Base-by-base conservation (phyloP, 2,329 filamentous ascomycete species). In the Zasmidium citrigriseum region DNA sequence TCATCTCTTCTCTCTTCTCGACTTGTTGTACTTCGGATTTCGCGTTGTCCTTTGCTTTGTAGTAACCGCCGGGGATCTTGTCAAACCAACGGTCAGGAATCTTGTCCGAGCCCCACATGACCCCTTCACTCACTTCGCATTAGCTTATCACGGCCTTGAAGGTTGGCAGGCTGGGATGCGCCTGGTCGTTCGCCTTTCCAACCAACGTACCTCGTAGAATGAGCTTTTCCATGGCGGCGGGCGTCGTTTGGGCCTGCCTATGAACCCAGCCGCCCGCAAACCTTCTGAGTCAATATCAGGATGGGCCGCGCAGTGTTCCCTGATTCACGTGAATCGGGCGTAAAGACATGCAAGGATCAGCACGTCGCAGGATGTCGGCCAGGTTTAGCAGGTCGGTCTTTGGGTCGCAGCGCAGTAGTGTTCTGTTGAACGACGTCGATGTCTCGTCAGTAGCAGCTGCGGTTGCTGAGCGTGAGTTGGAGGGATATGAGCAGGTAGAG, bases 21-120 rank as follows among this genome's bases (percentile, higher is more conserved):
- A 57, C 16, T 55, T 58, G 29, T 59, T 54, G 34, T 54, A n/a
- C 56, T 23, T 64, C 62, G 25, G 63, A 55, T 29, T 62, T 60
- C 12, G 58, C 21, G 29, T 65, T 57, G 7, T 57, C 66, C 58
- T 73, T 72, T 7, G 60, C 57, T 55, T 68, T 69, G 62, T 72
- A 75, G 64, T 65, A 74, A 53, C 68, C 69, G 25, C 70, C 71
- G 21, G 73, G 73, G 24, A 75, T 69, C 58, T 70, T 71, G 18
- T 75, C 73, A 59, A 74, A 75, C 66, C 70, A 72, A 21, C 52
- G 65, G 61, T 75, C 73, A 38, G 73, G 73, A n/a, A 75, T 72
- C 63, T 73, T 74, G 57, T 74, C 72, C 57, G 67, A 59, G 53
- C 64, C 64, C 60, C 60, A 66, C 64, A 66, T 61, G 34, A 66